Conservation (phyloP, 306 rosid genomes). For the Luffa aegyptiaca region DNA sequence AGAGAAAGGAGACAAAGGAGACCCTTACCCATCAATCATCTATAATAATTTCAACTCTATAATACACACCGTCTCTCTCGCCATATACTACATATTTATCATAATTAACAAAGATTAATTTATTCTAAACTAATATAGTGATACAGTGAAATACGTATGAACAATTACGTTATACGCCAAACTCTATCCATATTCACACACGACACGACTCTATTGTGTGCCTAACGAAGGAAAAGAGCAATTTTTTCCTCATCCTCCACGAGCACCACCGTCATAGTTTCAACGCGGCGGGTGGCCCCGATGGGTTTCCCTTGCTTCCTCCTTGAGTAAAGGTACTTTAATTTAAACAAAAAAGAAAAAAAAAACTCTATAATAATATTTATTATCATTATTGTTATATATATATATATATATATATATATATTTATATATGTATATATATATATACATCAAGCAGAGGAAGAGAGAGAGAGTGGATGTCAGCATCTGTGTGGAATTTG, state of each 20-base stretch:
- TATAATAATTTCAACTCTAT: background rate
- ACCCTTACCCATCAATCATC: background rate
- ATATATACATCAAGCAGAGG: rapidly evolving
- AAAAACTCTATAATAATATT: no score
- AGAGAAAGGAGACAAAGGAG: background rate
- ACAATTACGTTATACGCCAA: background rate
- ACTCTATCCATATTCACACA: background rate
- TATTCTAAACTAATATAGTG: no score
- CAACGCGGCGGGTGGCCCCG: background rate
- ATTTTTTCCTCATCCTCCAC: background rate
- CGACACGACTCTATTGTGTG: background rate
- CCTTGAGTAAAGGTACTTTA: background rate
- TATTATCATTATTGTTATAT: no score
- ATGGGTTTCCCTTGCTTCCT: background rate
- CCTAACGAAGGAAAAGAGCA: background rate
- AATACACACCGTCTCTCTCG: background rate
- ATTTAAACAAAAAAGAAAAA: background rate
- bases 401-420: no score
- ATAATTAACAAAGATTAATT: background rate
- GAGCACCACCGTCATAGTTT: background rate
- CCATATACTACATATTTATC: background rate
- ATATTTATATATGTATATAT: no score
- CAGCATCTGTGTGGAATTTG: background rate
- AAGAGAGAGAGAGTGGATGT: background rate
- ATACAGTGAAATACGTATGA: background rate